Conservation (phyloP, 345 rosid genomes). For the Linum tenue region DNA sequence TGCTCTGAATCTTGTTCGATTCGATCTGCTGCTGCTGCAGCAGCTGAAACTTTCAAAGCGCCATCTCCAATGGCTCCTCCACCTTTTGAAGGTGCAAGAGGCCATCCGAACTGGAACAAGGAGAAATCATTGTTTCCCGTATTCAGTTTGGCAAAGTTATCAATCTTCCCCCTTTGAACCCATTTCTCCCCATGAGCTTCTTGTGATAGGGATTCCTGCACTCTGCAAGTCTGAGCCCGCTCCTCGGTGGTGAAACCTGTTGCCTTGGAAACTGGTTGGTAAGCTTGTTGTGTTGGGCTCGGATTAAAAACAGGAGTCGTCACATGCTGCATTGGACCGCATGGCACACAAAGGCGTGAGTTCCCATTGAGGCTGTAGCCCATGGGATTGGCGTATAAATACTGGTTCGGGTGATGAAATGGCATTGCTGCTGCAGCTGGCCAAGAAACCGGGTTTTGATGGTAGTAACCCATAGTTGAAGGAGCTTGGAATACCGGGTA, state of each 20-base stretch:
- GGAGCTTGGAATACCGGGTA: constrained; percentile 56
- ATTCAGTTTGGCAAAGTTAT: constrained; percentile 19
- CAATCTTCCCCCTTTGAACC: constrained; percentile 27
- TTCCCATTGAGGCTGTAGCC: constrained; percentile 56
- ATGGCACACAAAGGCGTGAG: constrained; percentile 58
- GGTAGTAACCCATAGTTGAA: constrained; percentile 67
- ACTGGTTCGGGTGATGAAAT: constrained; percentile 48
- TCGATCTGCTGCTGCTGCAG: constrained; percentile 26
- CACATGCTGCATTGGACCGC: constrained; percentile 43
- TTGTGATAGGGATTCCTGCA: constrained; percentile 12
- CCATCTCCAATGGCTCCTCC: constrained; percentile 29
- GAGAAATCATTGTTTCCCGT: constrained; percentile 47
- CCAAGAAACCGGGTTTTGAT: constrained; percentile 77
- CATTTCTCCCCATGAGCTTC: constrained; percentile 32
- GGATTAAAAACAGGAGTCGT: constrained; percentile 38
- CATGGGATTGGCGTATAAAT: constrained; percentile 48
- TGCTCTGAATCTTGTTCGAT: constrained; percentile 33
- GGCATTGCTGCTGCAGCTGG: constrained; percentile 49
- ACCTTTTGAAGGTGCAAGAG: constrained; percentile 35
- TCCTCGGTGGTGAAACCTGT: constrained; percentile 34
- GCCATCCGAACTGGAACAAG: constrained; percentile 84
- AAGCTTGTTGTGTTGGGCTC: constrained; percentile 47
- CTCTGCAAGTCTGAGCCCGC: constrained; percentile 20
- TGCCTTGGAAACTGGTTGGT: constrained; percentile 43
- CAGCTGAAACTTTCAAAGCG: constrained; percentile 33